Percentiles rank a stretch among this genome's conserved stretches.
Evolutionary conservation across 305 asterid genomes (phyloP).

Genomic region (Rubia occidens): DNA sequence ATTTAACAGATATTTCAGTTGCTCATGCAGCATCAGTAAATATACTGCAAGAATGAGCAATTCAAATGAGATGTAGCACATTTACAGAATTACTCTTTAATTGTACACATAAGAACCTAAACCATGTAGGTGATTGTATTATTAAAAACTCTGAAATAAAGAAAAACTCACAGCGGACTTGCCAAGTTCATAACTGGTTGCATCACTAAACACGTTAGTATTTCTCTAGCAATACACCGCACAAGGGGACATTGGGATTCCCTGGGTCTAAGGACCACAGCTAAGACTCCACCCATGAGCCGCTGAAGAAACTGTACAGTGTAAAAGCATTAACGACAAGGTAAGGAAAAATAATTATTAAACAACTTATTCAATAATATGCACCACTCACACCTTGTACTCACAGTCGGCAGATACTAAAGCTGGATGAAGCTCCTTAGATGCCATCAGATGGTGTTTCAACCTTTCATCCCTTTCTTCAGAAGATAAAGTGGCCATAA

Average conservation of each 20-base stretch:
- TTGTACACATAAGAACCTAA: neutral
- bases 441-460: conserved; percentile 69
- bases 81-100: neutral
- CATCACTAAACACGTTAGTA: conserved; percentile 82
- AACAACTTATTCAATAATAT: conserved; percentile 35
- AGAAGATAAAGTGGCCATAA: conserved; percentile 90
- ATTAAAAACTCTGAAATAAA: conserved; percentile 7
- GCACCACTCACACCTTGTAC: conserved; percentile 89
- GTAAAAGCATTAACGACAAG: conserved; percentile 18
- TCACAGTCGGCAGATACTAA: conserved; percentile 90
- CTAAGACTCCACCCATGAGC: conserved; percentile 81
- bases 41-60: neutral
- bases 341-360: neutral
- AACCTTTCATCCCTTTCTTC: conserved; percentile 98
- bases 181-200: conserved; percentile 89
- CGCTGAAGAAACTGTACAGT: conserved; percentile 66
- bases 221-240: conserved; percentile 88
- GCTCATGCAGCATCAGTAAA: neutral
- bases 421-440: conserved; percentile 98
- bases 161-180: conserved; percentile 58
- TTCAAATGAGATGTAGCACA: neutral
- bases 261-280: conserved; percentile 80
- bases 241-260: conserved; percentile 88
- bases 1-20: conserved; percentile 17
- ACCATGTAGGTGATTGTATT: neutral